phyloP scores from a whole-genome alignment of 2,329 filamentous ascomycete species.

The Penicillium corylophilum region DNA sequence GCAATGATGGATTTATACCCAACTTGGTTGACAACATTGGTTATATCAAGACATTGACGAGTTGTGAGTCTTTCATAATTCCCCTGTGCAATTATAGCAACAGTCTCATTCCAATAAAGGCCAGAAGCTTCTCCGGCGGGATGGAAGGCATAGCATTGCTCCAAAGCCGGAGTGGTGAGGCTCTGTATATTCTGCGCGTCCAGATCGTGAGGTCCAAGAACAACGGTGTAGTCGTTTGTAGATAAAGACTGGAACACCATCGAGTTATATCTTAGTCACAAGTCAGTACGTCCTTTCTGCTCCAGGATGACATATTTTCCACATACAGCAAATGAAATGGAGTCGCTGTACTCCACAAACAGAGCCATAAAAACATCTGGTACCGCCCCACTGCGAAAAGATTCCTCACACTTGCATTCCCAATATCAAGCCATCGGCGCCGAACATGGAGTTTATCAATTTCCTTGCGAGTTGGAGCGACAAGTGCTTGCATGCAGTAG shows the following conservation, averaged over 20 bases:
- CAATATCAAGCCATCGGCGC: slow-evolving; percentile 45
- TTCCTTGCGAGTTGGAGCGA: slow-evolving; percentile 47
- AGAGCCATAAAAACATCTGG: slow-evolving; percentile 14
- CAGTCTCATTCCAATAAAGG: too few relatives aligned
- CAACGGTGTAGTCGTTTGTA: background rate
- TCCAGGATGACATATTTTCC: too few relatives aligned
- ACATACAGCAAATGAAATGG: slow-evolving; percentile 23
- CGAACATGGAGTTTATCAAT: slow-evolving; percentile 1
- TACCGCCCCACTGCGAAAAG: slow-evolving; percentile 31
- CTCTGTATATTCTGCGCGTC: background rate
- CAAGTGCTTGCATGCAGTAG: slow-evolving; percentile 54
- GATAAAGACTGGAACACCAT: background rate
- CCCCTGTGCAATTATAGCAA: background rate
- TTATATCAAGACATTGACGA: background rate
- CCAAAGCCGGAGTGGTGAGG: background rate
- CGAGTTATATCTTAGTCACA: background rate
- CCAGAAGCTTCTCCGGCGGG: too few relatives aligned
- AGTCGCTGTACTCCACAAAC: slow-evolving; percentile 10
- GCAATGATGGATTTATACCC: slow-evolving; percentile 1
- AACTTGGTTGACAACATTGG: background rate
- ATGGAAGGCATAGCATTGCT: slow-evolving; percentile 1
- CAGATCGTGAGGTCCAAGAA: slow-evolving; percentile 2
- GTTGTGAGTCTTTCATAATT: background rate
- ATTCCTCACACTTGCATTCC: slow-evolving; percentile 36
- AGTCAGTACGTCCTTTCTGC: too few relatives aligned